These are phyloP conservation scores for Scutellaria galericulata DNA, from an alignment of 257 asterid species.

Conservation along the genomic window DNA sequence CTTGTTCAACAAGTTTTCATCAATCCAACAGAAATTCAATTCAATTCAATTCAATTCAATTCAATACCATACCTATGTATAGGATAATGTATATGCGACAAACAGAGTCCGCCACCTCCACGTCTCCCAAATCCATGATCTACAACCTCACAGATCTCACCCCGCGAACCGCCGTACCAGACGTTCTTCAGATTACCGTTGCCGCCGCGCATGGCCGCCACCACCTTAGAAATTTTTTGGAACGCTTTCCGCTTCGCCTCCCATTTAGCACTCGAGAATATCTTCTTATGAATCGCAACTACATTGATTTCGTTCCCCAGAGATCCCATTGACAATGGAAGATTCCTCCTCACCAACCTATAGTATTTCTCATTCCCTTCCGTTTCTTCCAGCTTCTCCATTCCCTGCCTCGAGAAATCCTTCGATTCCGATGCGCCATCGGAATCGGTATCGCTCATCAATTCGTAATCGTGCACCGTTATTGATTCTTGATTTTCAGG, in stretches of 20 bases:
- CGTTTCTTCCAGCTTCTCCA: slow-evolving; percentile 40
- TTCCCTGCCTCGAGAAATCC: slow-evolving; percentile 20
- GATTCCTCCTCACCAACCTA: slow-evolving; percentile 20
- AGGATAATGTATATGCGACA: slow-evolving; percentile 41
- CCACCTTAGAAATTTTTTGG: slow-evolving; percentile 40
- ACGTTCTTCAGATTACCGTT: slow-evolving; percentile 46
- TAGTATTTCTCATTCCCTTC: slow-evolving; percentile 12
- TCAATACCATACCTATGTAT: slow-evolving; percentile 33
- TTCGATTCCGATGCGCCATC: slow-evolving; percentile 32
- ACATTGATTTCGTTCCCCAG: slow-evolving; percentile 34
- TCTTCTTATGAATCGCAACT: slow-evolving; percentile 43
- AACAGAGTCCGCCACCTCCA: slow-evolving; percentile 8
- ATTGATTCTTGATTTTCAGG: slow-evolving; percentile 38
- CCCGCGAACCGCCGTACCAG: slow-evolving; percentile 54
- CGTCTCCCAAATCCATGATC: slow-evolving; percentile 38
- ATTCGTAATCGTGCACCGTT: slow-evolving; percentile 36
- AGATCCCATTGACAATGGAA: slow-evolving; percentile 37
- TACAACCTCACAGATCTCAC: slow-evolving; percentile 40
- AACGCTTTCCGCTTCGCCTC: slow-evolving; percentile 39
- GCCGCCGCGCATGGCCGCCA: slow-evolving; percentile 50
- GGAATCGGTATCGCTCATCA: slow-evolving; percentile 35
- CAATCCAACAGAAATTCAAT: too few relatives aligned
- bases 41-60: not conserved
- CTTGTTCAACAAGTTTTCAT: too few relatives aligned
- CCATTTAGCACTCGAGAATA: slow-evolving; percentile 27